Base-by-base conservation (phyloP, 345 rosid species). In the Populus alba region DNA sequence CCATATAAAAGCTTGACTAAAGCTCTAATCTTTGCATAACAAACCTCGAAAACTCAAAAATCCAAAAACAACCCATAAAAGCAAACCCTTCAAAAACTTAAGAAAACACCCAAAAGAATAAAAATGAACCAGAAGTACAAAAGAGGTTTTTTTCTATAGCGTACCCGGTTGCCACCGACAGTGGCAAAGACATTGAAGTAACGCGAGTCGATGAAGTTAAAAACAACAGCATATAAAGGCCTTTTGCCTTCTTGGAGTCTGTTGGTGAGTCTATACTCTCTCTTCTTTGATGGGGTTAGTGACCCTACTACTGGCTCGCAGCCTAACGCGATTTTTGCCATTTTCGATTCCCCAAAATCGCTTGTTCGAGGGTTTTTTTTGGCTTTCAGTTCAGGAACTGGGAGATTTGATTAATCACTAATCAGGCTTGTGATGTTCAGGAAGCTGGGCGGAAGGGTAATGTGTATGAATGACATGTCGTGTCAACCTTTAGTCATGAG, bases 141-240 rank as follows among this genome's bases (percentile, higher is more conserved):
- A 18, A 15, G 22, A 0, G 22, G 27, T 0, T 35, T 17, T 16
- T 29, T 0, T n/a, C 25, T 47, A 23, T 23, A 51, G 41, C 61
- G 20, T 22, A 94, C 99, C 89, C 95, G 87, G 85, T 94, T 94
- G 65, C 98, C 97, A 81, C 99, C 97, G 80, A 92, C 98, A 78
- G 98, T 94, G 59, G 93, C 97, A 85, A 96, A 96, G 71, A 94
- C 91, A 77, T 80, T 91, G 92, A 94, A 94, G 94, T 89, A 92
- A 76, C 93, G 95, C 74, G 95, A 83, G 80, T 94, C 98, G 33
- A 96, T 88, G 91, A 96, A 96, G 89, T 96, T 94, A 82, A 94
- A 96, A 73, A 92, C 90, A 80, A 96, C 91, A 77, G 97, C 99
- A 80, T 93, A 96, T 33, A 96, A 83, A 68, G 99, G 99, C 8